These are phyloP conservation scores for Cutaneotrichosporon arboriforme DNA, from an alignment of 1,284 basidiomycete species.

Conservation along the genomic window DNA sequence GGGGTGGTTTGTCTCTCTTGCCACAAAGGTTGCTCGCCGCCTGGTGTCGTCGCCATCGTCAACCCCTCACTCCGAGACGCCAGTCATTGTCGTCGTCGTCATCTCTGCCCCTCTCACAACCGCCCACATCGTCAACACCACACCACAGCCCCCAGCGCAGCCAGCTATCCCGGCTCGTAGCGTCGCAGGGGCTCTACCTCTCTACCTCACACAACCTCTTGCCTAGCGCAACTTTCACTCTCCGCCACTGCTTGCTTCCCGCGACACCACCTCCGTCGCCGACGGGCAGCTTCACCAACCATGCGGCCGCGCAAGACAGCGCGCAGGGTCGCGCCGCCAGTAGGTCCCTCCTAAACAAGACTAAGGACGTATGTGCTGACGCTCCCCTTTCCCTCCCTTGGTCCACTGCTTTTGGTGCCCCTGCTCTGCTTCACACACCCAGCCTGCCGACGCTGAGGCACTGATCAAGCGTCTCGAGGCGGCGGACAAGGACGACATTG, in stretches of 20 bases:
- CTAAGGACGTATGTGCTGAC: neutral
- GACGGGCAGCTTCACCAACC: neutral
- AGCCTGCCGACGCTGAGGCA: slow-evolving; percentile 34
- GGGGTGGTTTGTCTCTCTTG: too few relatives aligned
- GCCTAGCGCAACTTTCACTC: neutral
- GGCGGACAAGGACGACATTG: slow-evolving; percentile 29
- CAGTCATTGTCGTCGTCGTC: neutral
- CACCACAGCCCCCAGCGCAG: neutral
- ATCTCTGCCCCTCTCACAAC: neutral
- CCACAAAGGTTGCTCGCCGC: neutral
- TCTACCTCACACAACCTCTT: neutral
- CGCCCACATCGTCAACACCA: neutral
- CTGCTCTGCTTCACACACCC: neutral
- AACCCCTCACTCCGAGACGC: neutral
- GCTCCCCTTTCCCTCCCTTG: neutral
- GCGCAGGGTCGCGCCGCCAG: slow-evolving; percentile 34
- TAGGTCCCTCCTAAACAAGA: slow-evolving; percentile 10
- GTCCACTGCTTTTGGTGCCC: neutral
- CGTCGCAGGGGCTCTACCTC: neutral
- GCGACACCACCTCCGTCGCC: neutral
- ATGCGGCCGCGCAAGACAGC: slow-evolving; percentile 41
- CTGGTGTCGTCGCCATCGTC: neutral
- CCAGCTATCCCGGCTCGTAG: slow-evolving; percentile 1
- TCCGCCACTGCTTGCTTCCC: neutral
- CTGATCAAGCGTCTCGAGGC: slow-evolving; percentile 30